phyloP scores from a whole-genome alignment of 306 rosid genomes.

The Ochetophila trinervis region DNA sequence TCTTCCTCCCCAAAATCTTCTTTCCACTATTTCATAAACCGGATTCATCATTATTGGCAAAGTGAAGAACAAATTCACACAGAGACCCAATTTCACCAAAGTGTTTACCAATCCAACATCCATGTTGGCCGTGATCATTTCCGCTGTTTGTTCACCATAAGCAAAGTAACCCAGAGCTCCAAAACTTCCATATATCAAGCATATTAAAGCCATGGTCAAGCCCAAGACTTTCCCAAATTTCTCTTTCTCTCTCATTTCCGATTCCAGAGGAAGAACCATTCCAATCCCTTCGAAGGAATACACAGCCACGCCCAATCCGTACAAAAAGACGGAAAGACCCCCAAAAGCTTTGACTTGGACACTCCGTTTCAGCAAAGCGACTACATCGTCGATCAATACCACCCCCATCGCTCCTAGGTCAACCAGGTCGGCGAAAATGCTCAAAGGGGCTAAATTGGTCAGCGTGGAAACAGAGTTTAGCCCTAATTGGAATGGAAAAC shows the following conservation, averaged over 20 bases:
- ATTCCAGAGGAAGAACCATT: slow-evolving; percentile 52
- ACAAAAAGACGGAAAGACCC: slow-evolving; percentile 41
- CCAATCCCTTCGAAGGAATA: slow-evolving; percentile 57
- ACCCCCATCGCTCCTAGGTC: slow-evolving; percentile 55
- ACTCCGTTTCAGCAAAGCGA: slow-evolving; percentile 18
- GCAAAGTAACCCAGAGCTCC: slow-evolving; percentile 54
- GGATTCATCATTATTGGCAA: slow-evolving; percentile 68
- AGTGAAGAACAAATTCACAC: slow-evolving; percentile 53
- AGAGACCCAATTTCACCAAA: slow-evolving; percentile 49
- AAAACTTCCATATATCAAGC: slow-evolving; percentile 39
- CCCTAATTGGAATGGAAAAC: slow-evolving; percentile 52
- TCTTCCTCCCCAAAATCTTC: slow-evolving; percentile 43
- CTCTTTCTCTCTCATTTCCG: slow-evolving; percentile 49
- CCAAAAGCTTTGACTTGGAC: slow-evolving; percentile 35
- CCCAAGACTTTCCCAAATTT: slow-evolving; percentile 42
- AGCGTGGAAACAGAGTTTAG: slow-evolving; percentile 42
- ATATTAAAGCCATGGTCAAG: slow-evolving; percentile 39
- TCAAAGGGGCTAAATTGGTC: slow-evolving; percentile 50
- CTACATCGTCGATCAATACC: slow-evolving; percentile 35
- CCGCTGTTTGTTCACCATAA: slow-evolving; percentile 49
- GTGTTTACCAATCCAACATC: slow-evolving; percentile 39
- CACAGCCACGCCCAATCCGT: slow-evolving; percentile 49
- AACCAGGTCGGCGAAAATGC: slow-evolving; percentile 52
- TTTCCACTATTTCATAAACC: slow-evolving; percentile 49
- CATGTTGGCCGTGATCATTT: slow-evolving; percentile 46